Base-by-base conservation (phyloP, 2,329 filamentous ascomycete genomes). In the Phoma sp. region DNA sequence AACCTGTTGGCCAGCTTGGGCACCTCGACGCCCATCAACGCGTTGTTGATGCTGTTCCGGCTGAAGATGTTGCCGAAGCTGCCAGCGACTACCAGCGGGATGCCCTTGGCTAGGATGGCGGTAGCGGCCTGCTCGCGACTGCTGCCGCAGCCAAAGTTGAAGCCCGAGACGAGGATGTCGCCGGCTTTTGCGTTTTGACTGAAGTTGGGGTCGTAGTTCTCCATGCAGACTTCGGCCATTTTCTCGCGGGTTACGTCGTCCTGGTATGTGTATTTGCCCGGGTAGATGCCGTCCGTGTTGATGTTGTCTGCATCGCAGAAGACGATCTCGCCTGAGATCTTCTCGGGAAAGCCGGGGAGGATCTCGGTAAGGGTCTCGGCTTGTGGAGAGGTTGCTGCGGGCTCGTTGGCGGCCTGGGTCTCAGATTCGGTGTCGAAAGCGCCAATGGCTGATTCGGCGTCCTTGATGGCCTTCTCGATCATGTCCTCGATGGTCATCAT, bases 221-320 rank as follows among this genome's bases (percentile, higher is more conserved):
- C 84, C 92, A 98, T 97, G 76, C 90, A 93, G 0, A 93, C 92
- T 62, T 90, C 81, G 0, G 92, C 91, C 94, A 98, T 97, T 52
- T 86, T 86, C 58, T 91, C 88, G 0, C 77, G 80, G 0, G 89
- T 78, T 1, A 98, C 82, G 67, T 90, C 84, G 70, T 98, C 93
- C 72, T 96, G 91, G 76, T 98, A 98, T 0, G 93, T 97, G 74
- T 91, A 92, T 72, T 93, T 92, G 4, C 91, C 92, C 0, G 92
- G 90, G 74, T 98, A 98, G 73, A 98, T 96, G 49, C 85, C 88
- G 70, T 98, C 94, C 0, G 94, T 98, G 77, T 95, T 91, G 73
- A 97, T 86, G 77, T 96, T 96, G 73, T 92, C 89, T 0, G 85
- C 86, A 67, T 96, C 91, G 71, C 86, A 91, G 76, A 95, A 96